These are phyloP conservation scores for Pseudogymnoascus sp. DNA, from an alignment of 2,329 filamentous ascomycete species.

Conservation along the genomic window DNA sequence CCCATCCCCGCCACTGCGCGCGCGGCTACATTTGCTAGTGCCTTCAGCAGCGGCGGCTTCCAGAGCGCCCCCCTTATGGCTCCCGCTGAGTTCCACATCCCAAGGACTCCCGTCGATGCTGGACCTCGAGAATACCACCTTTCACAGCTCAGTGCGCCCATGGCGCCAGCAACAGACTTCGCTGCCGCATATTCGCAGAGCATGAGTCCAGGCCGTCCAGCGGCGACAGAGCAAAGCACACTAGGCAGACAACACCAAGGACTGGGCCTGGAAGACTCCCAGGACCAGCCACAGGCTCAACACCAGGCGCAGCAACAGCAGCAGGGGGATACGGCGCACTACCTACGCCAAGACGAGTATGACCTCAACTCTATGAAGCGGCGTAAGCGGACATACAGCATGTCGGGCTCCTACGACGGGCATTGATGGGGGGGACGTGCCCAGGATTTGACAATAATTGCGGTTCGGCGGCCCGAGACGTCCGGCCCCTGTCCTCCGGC, in stretches of 20 bases:
- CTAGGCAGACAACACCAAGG: conserved; percentile 13
- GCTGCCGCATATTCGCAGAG: conserved; percentile 22
- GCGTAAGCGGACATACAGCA: conserved; percentile 10
- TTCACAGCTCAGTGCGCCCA: conserved; percentile 46
- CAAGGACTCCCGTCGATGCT: conserved; percentile 34
- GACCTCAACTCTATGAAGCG: conserved; percentile 3
- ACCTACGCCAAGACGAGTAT: conserved; percentile 10
- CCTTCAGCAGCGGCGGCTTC: conserved; percentile 41
- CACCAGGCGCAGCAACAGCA: conserved; percentile 19
- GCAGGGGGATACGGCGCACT: conserved; percentile 22
- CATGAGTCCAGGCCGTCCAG: conserved; percentile 14
- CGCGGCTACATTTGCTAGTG: conserved; percentile 32
- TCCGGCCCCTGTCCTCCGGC: not conserved
- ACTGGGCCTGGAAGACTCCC: conserved; percentile 14
- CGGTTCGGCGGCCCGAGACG: not conserved
- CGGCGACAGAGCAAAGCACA: conserved; percentile 15
- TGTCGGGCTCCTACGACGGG: conserved; percentile 9
- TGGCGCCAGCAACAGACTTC: conserved; percentile 45
- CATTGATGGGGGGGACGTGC: conserved; percentile 5
- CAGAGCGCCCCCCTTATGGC: conserved; percentile 46
- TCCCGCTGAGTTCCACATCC: conserved; percentile 43
- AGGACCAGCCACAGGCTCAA: conserved; percentile 15
- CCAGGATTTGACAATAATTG: not conserved
- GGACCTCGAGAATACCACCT: conserved; percentile 40
- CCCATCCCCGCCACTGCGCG: conserved; percentile 27